Base-by-base conservation (phyloP, 2,329 filamentous ascomycete species). In the Neonectria sp. region DNA sequence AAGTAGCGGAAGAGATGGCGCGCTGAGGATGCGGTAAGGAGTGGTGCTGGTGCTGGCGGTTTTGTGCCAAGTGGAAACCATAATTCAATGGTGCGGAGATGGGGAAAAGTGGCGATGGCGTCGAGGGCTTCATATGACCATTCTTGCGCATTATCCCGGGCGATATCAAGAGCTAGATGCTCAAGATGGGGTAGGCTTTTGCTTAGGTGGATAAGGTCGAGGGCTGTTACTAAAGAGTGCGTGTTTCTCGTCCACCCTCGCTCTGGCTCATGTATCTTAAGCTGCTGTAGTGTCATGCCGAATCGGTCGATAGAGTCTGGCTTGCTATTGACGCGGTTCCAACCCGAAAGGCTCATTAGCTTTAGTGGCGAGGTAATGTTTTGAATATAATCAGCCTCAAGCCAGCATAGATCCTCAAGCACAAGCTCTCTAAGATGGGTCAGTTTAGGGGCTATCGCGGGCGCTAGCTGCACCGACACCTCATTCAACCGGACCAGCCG, bases 91-190 rank as follows among this genome's bases (percentile, higher is more conserved):
- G 49, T 60, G 13, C 51, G 59, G 4, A 68, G 55, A 13, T 35
- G n/a, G 15, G 63, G 59, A 56, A 68, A 68, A 7, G 58, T n/a
- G 13, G 58, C 55, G 21, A 68, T 66, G 24, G 49, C 59, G 13
- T 63, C 43, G 0, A 68, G 51, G 3, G 24, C 17, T 24, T 17
- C 27, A n/a, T 66, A 63, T 6, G 59, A 51, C 66, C 66, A 68
- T 2, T 45, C 21, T 37, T 51, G 21, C 3, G 43, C 5, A n/a
- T 55, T 45, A 13, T 53, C 27, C 9, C 45, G 49, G n/a, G 2
- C 8, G 13, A 67, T 55, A 9, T 68, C 67, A 12, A 68, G 31
- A 27, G 24, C 31, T 21, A 68, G 29, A 31, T 67, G 55, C 35
- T 63, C 59, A 4, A 68, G 63, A 52, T 56, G 45, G 7, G 40